Conservation (phyloP, 768 basidiomycete species). For the Sporobolomyces phaffii region DNA sequence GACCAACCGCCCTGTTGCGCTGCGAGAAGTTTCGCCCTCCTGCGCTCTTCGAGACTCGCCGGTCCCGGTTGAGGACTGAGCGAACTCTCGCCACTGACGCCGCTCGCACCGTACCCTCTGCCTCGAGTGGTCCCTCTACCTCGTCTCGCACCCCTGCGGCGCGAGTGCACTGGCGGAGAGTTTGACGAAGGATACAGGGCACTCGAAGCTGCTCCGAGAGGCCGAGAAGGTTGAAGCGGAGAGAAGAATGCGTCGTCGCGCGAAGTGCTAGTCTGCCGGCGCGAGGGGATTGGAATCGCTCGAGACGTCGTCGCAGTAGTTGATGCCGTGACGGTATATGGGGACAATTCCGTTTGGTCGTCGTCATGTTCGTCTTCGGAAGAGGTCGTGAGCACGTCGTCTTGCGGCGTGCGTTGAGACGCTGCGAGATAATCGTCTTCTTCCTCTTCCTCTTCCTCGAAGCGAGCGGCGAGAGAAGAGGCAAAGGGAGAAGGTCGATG, state of each 20-base stretch:
- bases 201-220: conserved; percentile 8
- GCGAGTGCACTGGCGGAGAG: not conserved
- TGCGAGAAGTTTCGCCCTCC: conserved; percentile 12
- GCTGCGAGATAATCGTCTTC: not conserved
- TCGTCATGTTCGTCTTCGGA: conserved; percentile 4
- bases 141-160: not conserved
- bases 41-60: conserved; percentile 27
- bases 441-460: conserved; percentile 9
- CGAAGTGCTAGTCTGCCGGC: not conserved
- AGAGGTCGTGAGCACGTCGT: conserved; percentile 12
- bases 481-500: conserved; percentile 51
- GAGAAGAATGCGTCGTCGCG: conserved; percentile 1
- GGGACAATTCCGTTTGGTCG: conserved; percentile 11
- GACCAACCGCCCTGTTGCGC: not conserved
- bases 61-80: conserved; percentile 20
- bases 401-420: not conserved
- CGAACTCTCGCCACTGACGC: not conserved
- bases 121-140: not conserved
- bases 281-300: conserved; percentile 18
- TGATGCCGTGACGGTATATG: not conserved
- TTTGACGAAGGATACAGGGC: not conserved
- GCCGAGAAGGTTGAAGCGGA: conserved; percentile 13
- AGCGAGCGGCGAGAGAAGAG: conserved; percentile 62
- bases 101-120: not conserved
- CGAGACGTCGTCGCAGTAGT: not conserved